phyloP scores from a whole-genome alignment of 306 rosid genomes.

The Glycyrrhiza uralensis region DNA sequence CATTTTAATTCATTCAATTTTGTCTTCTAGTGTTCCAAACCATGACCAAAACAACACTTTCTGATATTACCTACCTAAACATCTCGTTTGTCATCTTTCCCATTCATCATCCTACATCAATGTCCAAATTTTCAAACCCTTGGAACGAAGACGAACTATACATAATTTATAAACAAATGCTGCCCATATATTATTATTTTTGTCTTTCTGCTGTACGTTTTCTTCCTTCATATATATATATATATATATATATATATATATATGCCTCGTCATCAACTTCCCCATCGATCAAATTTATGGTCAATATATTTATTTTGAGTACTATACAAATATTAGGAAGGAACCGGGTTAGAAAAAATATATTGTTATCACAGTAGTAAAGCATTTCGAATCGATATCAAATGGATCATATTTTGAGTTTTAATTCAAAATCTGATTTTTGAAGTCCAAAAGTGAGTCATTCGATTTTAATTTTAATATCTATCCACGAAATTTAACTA shows the following conservation, averaged over 20 bases:
- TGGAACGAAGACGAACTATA: background rate
- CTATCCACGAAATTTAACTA: too few relatives aligned
- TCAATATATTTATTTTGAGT: background rate
- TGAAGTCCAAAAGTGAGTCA: too few relatives aligned
- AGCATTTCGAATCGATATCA: too few relatives aligned
- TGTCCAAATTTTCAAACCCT: background rate
- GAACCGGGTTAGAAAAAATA: too few relatives aligned
- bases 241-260: too few relatives aligned
- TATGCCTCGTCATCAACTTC: background rate
- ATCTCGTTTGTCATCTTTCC: background rate
- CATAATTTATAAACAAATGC: background rate
- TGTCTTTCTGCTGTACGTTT: background rate
- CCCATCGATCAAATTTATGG: background rate
- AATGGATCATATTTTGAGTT: too few relatives aligned
- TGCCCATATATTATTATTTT: background rate
- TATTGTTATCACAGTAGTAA: too few relatives aligned
- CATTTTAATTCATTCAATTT: background rate
- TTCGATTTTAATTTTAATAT: too few relatives aligned
- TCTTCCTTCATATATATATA: background rate
- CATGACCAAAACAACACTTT: background rate
- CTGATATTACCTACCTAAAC: constrained; percentile 3
- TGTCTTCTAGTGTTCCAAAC: constrained; percentile 20
- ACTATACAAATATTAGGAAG: too few relatives aligned
- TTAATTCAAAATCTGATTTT: too few relatives aligned
- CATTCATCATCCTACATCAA: background rate